These are phyloP conservation scores for Ogataea degrootiae DNA, from an alignment of 805 yeast genomes.

Conservation along the genomic window DNA sequence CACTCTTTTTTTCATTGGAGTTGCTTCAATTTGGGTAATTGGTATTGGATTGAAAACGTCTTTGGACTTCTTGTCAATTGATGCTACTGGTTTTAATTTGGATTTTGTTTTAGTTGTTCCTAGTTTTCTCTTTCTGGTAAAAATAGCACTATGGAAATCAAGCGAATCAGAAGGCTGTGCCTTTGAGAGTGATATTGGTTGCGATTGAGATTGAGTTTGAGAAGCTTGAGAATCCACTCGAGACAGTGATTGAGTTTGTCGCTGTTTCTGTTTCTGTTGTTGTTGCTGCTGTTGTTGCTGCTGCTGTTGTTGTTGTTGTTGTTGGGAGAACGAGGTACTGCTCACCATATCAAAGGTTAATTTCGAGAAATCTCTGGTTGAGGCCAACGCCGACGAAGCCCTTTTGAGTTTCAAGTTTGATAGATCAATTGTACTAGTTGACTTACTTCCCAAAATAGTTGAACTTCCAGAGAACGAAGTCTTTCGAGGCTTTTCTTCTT, in stretches of 20 bases:
- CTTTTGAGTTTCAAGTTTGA: conserved; percentile 19
- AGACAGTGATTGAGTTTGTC: background rate
- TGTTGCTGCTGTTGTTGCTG: background rate
- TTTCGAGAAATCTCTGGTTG: conserved; percentile 20
- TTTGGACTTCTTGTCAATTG: background rate
- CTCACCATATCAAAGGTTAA: conserved; percentile 31
- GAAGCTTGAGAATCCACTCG: conserved; percentile 6
- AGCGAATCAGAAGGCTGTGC: background rate
- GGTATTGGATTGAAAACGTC: background rate
- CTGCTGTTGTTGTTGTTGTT: no score
- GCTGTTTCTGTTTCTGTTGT: background rate
- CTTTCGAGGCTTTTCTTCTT: background rate
- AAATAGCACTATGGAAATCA: conserved; percentile 8
- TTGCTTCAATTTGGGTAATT: conserved; percentile 25
- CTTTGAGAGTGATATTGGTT: background rate
- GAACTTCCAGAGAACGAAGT: background rate
- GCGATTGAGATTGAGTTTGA: background rate
- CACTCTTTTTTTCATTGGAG: conserved; percentile 21
- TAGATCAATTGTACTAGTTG: conserved; percentile 7
- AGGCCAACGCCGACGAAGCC: conserved; percentile 19
- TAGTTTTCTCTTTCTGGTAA: conserved; percentile 17
- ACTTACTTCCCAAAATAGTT: background rate
- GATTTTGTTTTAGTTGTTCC: conserved; percentile 3
- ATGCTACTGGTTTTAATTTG: background rate
- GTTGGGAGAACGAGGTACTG: conserved; percentile 18